phyloP scores from a whole-genome alignment of 192 early-diverging fungal genomes.

The Linnemannia exigua region DNA sequence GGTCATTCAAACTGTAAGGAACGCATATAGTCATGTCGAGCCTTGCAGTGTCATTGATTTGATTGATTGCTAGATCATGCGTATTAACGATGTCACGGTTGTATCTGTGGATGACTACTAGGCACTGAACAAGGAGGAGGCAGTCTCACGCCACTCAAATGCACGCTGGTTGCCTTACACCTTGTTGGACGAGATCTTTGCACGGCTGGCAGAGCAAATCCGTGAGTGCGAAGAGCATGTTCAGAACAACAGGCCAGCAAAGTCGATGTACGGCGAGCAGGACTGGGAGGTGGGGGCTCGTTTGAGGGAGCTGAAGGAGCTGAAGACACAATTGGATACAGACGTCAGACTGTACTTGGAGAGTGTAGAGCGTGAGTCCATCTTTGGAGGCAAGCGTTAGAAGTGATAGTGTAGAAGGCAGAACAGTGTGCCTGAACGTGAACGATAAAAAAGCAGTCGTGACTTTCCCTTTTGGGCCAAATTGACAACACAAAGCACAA shows the following conservation, averaged over 20 bases:
- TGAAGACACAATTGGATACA: constrained; percentile 28
- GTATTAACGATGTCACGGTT: not conserved
- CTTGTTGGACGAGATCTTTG: constrained; percentile 49
- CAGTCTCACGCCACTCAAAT: constrained; percentile 40
- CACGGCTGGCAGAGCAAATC: constrained; percentile 20
- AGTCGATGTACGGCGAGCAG: too few relatives aligned
- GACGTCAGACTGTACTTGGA: constrained; percentile 41
- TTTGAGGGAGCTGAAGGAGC: constrained; percentile 11
- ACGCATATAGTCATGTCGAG: too few relatives aligned
- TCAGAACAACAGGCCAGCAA: not conserved
- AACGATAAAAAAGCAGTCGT: too few relatives aligned
- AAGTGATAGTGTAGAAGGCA: not conserved
- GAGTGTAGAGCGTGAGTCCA: constrained; percentile 45
- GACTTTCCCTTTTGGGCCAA: too few relatives aligned
- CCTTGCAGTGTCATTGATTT: not conserved
- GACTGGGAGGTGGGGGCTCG: too few relatives aligned
- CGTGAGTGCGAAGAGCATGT: not conserved
- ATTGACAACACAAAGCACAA: too few relatives aligned
- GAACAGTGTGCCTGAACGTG: too few relatives aligned
- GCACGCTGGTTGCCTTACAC: constrained; percentile 53
- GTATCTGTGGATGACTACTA: not conserved
- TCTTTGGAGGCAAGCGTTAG: constrained; percentile 5
- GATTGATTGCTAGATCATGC: not conserved
- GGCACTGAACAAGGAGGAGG: constrained; percentile 42
- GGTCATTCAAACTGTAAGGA: constrained; percentile 35